phyloP scores from a whole-genome alignment of 805 yeast species.

The Komagataella populi region DNA sequence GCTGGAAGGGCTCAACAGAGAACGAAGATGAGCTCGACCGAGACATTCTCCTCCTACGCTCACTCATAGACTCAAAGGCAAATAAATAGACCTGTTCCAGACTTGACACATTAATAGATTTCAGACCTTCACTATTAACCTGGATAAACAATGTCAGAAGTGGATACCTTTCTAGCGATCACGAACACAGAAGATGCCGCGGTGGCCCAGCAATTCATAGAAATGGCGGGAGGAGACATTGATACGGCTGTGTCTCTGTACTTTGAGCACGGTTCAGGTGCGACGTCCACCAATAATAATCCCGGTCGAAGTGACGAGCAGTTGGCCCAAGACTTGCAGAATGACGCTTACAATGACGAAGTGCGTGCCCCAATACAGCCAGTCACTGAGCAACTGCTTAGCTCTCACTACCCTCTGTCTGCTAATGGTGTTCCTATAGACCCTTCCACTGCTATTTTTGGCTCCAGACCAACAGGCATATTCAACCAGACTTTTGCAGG shows the following conservation, averaged over 20 bases:
- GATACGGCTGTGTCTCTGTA: conserved; percentile 78
- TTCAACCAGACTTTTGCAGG: conserved; percentile 38
- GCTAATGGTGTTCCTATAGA: conserved; percentile 11
- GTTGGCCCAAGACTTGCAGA: conserved; percentile 48
- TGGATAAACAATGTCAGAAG: conserved; percentile 22
- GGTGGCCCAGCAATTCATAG: conserved; percentile 64
- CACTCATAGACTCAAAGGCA: background rate
- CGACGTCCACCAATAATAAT: background rate
- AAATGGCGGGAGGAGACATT: conserved; percentile 62
- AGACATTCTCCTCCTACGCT: background rate
- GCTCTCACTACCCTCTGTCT: conserved; percentile 17
- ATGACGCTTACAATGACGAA: conserved; percentile 40
- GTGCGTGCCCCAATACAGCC: conserved; percentile 75
- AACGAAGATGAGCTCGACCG: conserved; percentile 5
- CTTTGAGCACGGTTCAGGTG: conserved; percentile 45
- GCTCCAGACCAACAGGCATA: conserved; percentile 32
- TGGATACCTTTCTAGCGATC: conserved; percentile 70
- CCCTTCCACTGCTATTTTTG: conserved; percentile 30
- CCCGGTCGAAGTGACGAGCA: conserved; percentile 6
- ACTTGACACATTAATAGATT: background rate
- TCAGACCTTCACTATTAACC: background rate
- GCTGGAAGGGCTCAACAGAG: background rate
- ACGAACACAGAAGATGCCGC: conserved; percentile 60
- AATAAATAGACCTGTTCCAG: background rate
- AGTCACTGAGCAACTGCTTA: conserved; percentile 65